Evolutionary conservation across 2,329 filamentous ascomycete species (phyloP).

Genomic region (Neobulgaria alba): DNA sequence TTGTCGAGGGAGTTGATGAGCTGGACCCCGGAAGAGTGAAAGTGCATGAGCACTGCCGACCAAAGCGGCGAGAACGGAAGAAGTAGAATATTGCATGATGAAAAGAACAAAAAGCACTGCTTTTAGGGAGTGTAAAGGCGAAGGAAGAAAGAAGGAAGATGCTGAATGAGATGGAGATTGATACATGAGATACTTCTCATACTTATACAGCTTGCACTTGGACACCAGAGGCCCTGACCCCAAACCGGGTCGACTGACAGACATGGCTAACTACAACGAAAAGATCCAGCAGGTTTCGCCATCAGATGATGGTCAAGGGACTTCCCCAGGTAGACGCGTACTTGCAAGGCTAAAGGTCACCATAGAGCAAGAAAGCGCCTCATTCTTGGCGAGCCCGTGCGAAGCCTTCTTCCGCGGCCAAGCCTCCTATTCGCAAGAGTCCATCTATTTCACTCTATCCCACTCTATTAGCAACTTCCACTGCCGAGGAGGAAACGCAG

Average conservation of each 20-base stretch:
- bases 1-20: no score
- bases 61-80: not conserved
- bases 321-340: not conserved
- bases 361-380: not conserved
- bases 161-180: not conserved
- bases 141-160: not conserved
- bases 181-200: not conserved
- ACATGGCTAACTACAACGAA: no score
- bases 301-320: not conserved
- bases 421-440: constrained; percentile 69
- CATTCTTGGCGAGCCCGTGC: not conserved
- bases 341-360: not conserved
- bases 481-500: not conserved
- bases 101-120: not conserved
- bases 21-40: not conserved
- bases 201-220: not conserved
- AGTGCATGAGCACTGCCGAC: not conserved
- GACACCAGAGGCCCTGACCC: not conserved
- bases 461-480: not conserved
- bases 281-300: not conserved
- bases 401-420: constrained; percentile 53
- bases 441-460: not conserved
- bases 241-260: not conserved
- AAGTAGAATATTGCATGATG: not conserved
- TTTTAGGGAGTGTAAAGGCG: not conserved